Conservation (phyloP, 257 asterid species). For the Nemophila menziesii region DNA sequence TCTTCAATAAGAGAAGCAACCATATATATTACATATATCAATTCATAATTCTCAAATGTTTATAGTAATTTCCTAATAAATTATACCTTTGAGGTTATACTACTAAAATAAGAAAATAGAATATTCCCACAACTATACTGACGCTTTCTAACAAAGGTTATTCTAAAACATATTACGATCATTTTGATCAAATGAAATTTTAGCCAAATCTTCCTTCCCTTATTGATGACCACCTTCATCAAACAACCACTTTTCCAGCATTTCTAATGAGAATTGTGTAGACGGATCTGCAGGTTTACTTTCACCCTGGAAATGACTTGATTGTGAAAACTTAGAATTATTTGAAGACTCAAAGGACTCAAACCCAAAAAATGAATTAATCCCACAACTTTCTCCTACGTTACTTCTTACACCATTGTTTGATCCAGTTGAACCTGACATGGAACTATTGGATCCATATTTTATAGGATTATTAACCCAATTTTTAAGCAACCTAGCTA, state of each 20-base stretch:
- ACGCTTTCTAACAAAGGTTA: no score
- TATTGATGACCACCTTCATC: constrained; percentile 23
- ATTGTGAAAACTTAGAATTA: constrained; percentile 38
- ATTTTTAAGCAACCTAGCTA: constrained; percentile 54
- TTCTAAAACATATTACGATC: constrained; percentile 33
- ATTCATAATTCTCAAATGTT: no score
- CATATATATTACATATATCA: no score
- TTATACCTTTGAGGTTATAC: no score
- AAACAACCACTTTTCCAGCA: constrained; percentile 62
- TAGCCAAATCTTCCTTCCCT: constrained; percentile 36
- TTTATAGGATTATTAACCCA: constrained; percentile 40
- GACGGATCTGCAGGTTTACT: constrained; percentile 26
- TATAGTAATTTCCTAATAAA: no score
- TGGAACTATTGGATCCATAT: no score
- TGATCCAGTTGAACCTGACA: no score
- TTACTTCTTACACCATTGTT: constrained; percentile 20
- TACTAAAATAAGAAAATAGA: no score
- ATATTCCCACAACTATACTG: no score
- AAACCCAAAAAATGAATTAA: constrained; percentile 53
- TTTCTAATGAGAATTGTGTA: constrained; percentile 28
- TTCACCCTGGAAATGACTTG: constrained; percentile 26
- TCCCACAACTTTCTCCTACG: constrained; percentile 27
- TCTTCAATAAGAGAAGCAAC: no score
- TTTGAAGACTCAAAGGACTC: constrained; percentile 33
- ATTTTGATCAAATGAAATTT: constrained; percentile 35